phyloP scores from a whole-genome alignment of 164 flowering plant genomes.

The Magnolia changhungtana region DNA sequence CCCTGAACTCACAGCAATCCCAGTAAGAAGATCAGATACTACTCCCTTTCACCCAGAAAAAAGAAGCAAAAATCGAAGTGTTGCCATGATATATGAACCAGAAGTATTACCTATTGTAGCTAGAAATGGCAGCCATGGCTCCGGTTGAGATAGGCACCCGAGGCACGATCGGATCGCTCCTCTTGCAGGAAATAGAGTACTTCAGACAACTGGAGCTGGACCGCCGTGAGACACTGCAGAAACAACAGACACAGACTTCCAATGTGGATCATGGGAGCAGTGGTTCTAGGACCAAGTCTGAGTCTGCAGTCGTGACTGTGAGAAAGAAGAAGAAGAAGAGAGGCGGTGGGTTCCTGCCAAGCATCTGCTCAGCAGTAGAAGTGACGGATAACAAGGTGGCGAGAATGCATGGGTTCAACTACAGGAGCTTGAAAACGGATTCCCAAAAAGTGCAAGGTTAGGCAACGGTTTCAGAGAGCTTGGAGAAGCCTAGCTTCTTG shows the following conservation, averaged over 20 bases:
- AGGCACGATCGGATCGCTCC: constrained; percentile 65
- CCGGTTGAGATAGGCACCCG: constrained; percentile 55
- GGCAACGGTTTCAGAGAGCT: constrained; percentile 57
- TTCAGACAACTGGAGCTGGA: constrained; percentile 38
- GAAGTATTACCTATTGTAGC: not conserved
- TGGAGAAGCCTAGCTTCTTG: constrained; percentile 81
- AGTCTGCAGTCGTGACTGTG: constrained; percentile 5
- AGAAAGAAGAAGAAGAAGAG: constrained; percentile 23
- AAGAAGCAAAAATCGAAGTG: not conserved
- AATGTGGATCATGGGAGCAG: constrained; percentile 20
- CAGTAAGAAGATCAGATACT: constrained; percentile 16
- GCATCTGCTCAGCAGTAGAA: constrained; percentile 58
- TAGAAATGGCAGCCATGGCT: constrained; percentile 28
- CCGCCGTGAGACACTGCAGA: constrained; percentile 16
- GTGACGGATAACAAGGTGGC: constrained; percentile 37
- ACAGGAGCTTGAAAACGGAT: constrained; percentile 52
- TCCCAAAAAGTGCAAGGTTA: constrained; percentile 36
- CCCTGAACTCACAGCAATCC: constrained; percentile 13
- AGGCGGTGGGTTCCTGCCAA: constrained; percentile 41
- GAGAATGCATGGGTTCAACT: constrained; percentile 29
- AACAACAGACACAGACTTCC: constrained; percentile 9
- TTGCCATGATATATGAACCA: not conserved
- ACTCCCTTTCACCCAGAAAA: not conserved
- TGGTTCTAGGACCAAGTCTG: constrained; percentile 20
- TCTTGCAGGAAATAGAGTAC: constrained; percentile 63